Evolutionary conservation across 257 asterid genomes (phyloP).

Genomic region (Fraxinus quadrangulata): DNA sequence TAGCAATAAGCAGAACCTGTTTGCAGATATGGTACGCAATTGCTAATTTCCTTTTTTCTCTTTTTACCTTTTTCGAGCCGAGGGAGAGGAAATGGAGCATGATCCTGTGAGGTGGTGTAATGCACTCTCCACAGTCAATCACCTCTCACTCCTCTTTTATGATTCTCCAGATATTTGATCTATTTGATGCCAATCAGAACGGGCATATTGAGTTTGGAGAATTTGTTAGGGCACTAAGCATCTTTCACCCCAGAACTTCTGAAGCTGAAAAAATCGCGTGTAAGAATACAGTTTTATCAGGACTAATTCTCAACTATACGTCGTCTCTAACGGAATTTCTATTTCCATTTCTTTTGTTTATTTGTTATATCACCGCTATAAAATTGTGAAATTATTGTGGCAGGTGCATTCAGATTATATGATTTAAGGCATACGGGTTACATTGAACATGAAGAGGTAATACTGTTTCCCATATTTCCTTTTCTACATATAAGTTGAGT

Average conservation of each 20-base stretch:
- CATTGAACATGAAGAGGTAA: slow-evolving; percentile 39
- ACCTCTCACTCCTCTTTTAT: neutral
- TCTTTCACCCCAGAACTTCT: slow-evolving; percentile 39
- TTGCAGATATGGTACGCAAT: slow-evolving; percentile 28
- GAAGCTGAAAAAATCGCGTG: slow-evolving; percentile 36
- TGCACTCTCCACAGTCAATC: neutral
- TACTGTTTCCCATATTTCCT: neutral
- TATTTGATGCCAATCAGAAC: slow-evolving; percentile 34
- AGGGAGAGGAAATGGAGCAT: too few relatives aligned
- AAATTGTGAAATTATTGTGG: slow-evolving; percentile 1
- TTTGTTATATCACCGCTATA: neutral
- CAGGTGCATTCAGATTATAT: slow-evolving; percentile 35
- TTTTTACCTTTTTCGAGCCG: too few relatives aligned
- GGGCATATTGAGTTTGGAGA: slow-evolving; percentile 41
- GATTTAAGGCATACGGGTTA: slow-evolving; percentile 36
- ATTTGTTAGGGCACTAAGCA: slow-evolving; percentile 26
- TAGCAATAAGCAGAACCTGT: slow-evolving; percentile 25
- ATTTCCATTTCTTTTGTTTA: neutral
- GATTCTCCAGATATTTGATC: slow-evolving; percentile 29
- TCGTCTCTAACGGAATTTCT: neutral
- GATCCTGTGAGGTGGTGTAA: neutral
- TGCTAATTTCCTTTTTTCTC: too few relatives aligned
- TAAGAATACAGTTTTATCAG: slow-evolving; percentile 11
- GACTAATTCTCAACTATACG: neutral
- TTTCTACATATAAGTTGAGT: neutral